A percentile compares a stretch with the other conserved stretches of the same genome.
Evolutionary conservation across 2,329 filamentous ascomycete species (phyloP).

Genomic region (Aspergillus fijiensis): DNA sequence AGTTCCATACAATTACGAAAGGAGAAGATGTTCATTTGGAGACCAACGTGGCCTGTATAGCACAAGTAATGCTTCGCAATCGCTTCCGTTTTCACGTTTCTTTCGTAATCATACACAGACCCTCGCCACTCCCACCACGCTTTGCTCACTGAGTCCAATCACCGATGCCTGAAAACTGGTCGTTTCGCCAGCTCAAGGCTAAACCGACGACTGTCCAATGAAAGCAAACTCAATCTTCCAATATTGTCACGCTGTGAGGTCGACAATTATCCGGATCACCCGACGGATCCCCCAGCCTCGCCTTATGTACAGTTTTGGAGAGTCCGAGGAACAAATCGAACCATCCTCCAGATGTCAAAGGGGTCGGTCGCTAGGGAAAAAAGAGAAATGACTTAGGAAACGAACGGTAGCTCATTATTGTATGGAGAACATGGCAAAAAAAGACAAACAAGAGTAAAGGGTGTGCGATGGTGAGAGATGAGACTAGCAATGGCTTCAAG

Average conservation of each 20-base stretch:
- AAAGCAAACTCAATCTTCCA: background rate
- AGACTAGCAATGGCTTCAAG: background rate
- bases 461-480: background rate
- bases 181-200: background rate
- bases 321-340: slow-evolving; percentile 11
- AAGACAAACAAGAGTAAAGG: background rate
- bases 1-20: background rate
- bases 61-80: slow-evolving; percentile 12
- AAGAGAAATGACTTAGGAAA: background rate
- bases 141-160: background rate
- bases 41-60: background rate
- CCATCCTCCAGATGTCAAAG: slow-evolving; percentile 4
- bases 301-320: slow-evolving; percentile 24
- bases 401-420: slow-evolving; percentile 4
- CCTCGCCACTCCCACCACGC: slow-evolving; percentile 14
- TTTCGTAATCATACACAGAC: slow-evolving; percentile 41
- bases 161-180: background rate
- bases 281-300: slow-evolving; percentile 9
- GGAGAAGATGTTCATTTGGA: background rate
- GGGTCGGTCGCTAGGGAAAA: background rate
- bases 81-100: slow-evolving; percentile 37
- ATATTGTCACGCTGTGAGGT: slow-evolving; percentile 1
- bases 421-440: slow-evolving; percentile 13
- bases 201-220: background rate
- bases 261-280: background rate